Evolutionary conservation across 768 basidiomycete genomes (phyloP).

Genomic region (Hypholoma fasciculare): DNA sequence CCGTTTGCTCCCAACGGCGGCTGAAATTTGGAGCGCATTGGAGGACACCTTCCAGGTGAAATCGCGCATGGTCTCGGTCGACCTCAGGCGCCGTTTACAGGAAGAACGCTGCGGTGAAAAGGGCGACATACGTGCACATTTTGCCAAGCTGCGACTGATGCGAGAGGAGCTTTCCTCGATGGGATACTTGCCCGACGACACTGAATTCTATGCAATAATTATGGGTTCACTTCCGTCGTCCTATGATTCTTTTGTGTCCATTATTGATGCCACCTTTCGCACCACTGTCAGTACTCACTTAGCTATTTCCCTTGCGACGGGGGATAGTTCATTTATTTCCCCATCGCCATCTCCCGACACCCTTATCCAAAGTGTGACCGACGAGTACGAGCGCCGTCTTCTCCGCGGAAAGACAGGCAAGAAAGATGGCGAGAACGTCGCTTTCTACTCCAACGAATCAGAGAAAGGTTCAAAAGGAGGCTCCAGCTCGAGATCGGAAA

Average conservation of each 20-base stretch:
- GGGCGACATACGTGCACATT: slow-evolving; percentile 18
- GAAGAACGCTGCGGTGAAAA: slow-evolving; percentile 13
- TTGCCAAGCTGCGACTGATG: too few species aligned
- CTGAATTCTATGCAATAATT: slow-evolving; percentile 11
- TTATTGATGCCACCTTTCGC: slow-evolving; percentile 9
- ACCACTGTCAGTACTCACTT: neutral
- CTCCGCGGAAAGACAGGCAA: slow-evolving; percentile 12
- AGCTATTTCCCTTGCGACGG: neutral
- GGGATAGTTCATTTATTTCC: neutral
- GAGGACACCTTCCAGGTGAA: slow-evolving; percentile 7
- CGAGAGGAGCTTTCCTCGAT: slow-evolving; percentile 16
- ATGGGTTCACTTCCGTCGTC: slow-evolving; percentile 14
- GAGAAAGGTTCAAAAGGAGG: too few species aligned
- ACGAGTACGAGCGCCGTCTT: slow-evolving; percentile 24
- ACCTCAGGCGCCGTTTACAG: slow-evolving; percentile 11
- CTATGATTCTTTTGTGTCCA: slow-evolving; percentile 16
- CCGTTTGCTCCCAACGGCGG: slow-evolving; percentile 5
- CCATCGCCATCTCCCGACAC: slow-evolving; percentile 12
- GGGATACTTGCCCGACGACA: slow-evolving; percentile 6
- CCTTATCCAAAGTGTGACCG: slow-evolving; percentile 20
- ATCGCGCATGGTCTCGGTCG: slow-evolving; percentile 14
- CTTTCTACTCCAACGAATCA: slow-evolving; percentile 16
- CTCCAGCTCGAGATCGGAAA: neutral
- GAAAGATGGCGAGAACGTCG: slow-evolving; percentile 21
- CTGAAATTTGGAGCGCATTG: slow-evolving; percentile 14